phyloP scores from a whole-genome alignment of 108 stramenopile genomes.

The Cyclostephanos tholiformis region DNA sequence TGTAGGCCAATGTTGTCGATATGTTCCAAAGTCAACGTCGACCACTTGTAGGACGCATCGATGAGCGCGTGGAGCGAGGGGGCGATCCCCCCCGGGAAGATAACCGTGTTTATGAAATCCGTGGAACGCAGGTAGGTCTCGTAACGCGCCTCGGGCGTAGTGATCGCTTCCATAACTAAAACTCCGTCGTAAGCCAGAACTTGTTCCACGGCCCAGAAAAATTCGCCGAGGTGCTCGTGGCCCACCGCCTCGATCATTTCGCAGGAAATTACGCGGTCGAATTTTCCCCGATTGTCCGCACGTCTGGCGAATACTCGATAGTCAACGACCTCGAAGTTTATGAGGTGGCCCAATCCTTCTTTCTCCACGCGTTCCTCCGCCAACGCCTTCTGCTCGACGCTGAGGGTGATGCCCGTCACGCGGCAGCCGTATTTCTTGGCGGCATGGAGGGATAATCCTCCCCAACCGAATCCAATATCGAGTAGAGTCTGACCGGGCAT shows the following conservation, averaged over 20 bases:
- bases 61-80: slow-evolving; percentile 90
- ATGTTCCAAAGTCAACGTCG: slow-evolving; percentile 81
- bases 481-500: slow-evolving; percentile 80
- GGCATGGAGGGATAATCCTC: slow-evolving; percentile 89
- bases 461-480: slow-evolving; percentile 98
- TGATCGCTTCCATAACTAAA: slow-evolving; percentile 97
- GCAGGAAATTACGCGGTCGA: slow-evolving; percentile 93
- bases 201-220: slow-evolving; percentile 91
- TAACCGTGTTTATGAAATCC: slow-evolving; percentile 96
- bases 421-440: slow-evolving; percentile 90
- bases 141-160: slow-evolving; percentile 94
- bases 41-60: slow-evolving; percentile 82
- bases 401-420: slow-evolving; percentile 93
- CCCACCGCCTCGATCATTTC: slow-evolving; percentile 99
- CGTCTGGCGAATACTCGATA: slow-evolving; percentile 84
- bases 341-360: slow-evolving; percentile 79
- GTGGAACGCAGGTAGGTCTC: slow-evolving; percentile 86
- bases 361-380: slow-evolving; percentile 85
- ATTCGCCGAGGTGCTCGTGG: slow-evolving; percentile 89
- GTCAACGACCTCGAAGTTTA: slow-evolving; percentile 92
- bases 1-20: slow-evolving; percentile 93
- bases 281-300: slow-evolving; percentile 67
- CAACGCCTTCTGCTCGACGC: slow-evolving; percentile 91
- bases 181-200: slow-evolving; percentile 85
- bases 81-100: slow-evolving; percentile 94